Evolutionary conservation across 495 filamentous ascomycete genomes (phyloP), one percentile per base, ranked within the genome.

Genomic region (Neurospora tetraspora): DNA sequence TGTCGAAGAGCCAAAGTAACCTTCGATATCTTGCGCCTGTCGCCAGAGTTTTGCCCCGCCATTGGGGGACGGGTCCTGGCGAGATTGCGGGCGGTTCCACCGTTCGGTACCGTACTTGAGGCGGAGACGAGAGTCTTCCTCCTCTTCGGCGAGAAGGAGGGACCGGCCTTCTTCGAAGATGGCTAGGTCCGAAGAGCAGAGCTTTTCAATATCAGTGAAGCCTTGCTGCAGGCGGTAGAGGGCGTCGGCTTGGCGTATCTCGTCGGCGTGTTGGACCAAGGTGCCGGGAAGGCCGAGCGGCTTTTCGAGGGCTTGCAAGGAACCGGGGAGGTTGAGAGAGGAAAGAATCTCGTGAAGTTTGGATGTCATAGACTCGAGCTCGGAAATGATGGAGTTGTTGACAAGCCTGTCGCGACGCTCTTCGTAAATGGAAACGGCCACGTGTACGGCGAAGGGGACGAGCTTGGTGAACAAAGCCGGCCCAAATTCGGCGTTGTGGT

Each of bases 361-460:
- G 70, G 91, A 89, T 4, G 93, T 97, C 80, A 98, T 84, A 5
- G 84, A 88, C 77, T 97, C 95, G 38, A 99, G 81, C 77, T 97
- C 93, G 16, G 90, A 90, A 73, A 98, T 91, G 39, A 98, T 91
- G 23, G 88, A 89, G 73, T 90, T 91, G 80, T 96, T 97, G 71
- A 99, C 88, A 39, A 97, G 83, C 40, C 94, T 87, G 79, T 99
- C 94, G 43, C 94, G 87, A 59, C 94, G 88, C 80, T 98, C 94
- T 39, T 93, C 94, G 78, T 99, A 99, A 16, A 98, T 97, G 70
- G 93, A 97, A 7, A 96, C 92, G 27, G 96, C 96, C 53, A 98
- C 86, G 77, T 98, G 96, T 5, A 98, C 96, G 3, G 94, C 93
- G 80, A 97, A 98, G 9, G 96, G 96, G 2, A 99, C 96, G 20